Evolutionary conservation across 225 moss, liverwort and hornwort genomes (phyloP), one percentile per base, ranked within the genome.

Genomic region (Marchantia polymorpha): DNA sequence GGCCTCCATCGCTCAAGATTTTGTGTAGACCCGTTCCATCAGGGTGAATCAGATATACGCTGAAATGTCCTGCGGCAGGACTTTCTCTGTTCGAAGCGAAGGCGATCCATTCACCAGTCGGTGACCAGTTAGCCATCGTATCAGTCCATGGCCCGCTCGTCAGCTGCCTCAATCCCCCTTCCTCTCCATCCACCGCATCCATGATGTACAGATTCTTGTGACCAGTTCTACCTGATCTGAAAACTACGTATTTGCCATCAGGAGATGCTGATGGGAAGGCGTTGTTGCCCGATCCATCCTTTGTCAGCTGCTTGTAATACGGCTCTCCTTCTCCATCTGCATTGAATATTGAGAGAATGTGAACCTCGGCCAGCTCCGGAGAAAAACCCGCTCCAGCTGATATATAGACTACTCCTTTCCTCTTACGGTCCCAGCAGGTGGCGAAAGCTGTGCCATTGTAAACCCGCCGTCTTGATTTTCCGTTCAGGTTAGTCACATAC

Each of bases 201-300:
- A 93, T 92, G 22, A 96, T 83, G 79, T 92, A 96, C 51, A 96
- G 83, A 80, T 96, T 96, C 76, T 90, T 92, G 83, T 90, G 15
- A 2, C 94, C 96, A 39, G 80, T 72, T 30, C 96, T 82, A 12
- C 89, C 82, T 1, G 96, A 96, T 9, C 94, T 92, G 70, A 96
- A 96, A 10, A 93, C 96, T 66, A 94, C 10, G 29, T 89, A 87
- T 78, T 84, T 90, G n/a, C 96, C 96, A 77, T 94, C 92, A 27
- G 94, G 91, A 60, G 96, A 96, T 47, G 90, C 66, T 0, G 90
- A 83, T 10, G 96, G 94, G 56, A 92, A 93, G 3, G 91, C 94
- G 72, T 96, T 94, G 78, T 96, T 96, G 14, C 80, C 19, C 17
- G 86, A 85, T 13, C 89, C 90, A 10, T 82, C 27, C 74, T 84